Conservation (phyloP, 148 eudicot species). For the Rhododendron kiyosumense region DNA sequence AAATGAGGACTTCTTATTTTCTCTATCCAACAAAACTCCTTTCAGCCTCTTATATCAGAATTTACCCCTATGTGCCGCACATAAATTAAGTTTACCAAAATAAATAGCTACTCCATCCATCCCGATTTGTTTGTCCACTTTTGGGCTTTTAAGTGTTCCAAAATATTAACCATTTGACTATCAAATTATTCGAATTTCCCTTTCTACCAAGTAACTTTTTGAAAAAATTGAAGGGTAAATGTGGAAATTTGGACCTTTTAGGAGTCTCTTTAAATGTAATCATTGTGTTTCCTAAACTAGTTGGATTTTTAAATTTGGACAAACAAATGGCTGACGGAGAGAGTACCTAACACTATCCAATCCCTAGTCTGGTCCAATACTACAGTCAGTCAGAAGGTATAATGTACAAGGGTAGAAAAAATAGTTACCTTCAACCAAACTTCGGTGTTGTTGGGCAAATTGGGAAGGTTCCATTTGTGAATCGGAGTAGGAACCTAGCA, state of each 20-base stretch:
- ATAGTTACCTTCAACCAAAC: slow-evolving; percentile 84
- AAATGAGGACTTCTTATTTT: background rate
- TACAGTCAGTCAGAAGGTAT: background rate
- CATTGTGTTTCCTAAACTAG: too few species aligned
- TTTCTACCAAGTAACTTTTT: too few species aligned
- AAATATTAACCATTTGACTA: too few species aligned
- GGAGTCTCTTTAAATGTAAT: too few species aligned
- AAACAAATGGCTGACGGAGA: too few species aligned
- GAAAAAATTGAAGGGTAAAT: too few species aligned
- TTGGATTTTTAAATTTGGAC: too few species aligned
- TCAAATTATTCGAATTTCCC: too few species aligned
- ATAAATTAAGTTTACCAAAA: background rate
- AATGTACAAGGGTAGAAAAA: background rate
- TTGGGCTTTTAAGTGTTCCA: too few species aligned
- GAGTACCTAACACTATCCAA: background rate
- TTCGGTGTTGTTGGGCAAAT: slow-evolving; percentile 70
- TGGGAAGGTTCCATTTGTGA: slow-evolving; percentile 94
- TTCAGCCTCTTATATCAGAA: background rate
- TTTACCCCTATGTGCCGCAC: background rate
- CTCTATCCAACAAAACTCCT: background rate
- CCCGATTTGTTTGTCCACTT: too few species aligned
- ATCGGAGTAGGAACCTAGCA: slow-evolving; percentile 90
- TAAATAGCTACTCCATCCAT: background rate
- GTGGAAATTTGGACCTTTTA: too few species aligned
- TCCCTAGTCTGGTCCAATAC: background rate